Conservation (phyloP, 352 stramenopile species). For the Pythium apleroticum region DNA sequence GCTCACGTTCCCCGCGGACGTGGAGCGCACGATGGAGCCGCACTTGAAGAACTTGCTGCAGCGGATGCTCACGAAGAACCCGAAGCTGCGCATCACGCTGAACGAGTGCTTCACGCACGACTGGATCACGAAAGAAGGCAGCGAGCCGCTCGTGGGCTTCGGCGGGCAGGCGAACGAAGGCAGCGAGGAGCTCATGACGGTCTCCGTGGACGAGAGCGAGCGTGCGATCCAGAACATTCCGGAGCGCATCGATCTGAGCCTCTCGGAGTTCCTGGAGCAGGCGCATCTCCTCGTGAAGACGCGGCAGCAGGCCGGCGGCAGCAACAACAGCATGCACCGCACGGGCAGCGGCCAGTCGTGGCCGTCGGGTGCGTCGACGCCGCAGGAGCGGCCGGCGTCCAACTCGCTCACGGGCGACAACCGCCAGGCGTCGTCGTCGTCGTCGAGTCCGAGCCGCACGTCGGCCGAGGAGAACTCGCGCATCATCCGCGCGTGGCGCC, state of each 20-base stretch:
- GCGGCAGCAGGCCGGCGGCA: slow-evolving; percentile 35
- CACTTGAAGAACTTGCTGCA: slow-evolving; percentile 91
- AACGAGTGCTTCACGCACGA: slow-evolving; percentile 89
- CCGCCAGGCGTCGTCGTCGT: slow-evolving; percentile 35
- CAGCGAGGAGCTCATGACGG: slow-evolving; percentile 54
- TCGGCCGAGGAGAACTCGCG: slow-evolving; percentile 73
- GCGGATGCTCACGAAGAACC: slow-evolving; percentile 91
- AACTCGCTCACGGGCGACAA: slow-evolving; percentile 9
- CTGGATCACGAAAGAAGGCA: slow-evolving; percentile 93
- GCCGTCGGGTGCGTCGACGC: slow-evolving; percentile 9
- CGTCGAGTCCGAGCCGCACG: slow-evolving; percentile 52
- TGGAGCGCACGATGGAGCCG: slow-evolving; percentile 72
- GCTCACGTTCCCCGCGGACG: slow-evolving; percentile 78
- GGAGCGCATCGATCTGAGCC: slow-evolving; percentile 76
- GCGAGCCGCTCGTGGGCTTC: slow-evolving; percentile 62
- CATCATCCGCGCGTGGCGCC: slow-evolving; percentile 81
- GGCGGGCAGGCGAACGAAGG: slow-evolving; percentile 44
- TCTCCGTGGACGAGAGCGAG: slow-evolving; percentile 84
- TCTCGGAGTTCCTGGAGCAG: slow-evolving; percentile 71
- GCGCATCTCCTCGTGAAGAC: slow-evolving; percentile 80
- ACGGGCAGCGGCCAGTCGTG: slow-evolving; percentile 22
- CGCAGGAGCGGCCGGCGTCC: slow-evolving; percentile 9
- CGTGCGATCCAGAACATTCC: slow-evolving; percentile 86
- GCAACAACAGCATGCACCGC: slow-evolving; percentile 19
- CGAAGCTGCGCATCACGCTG: slow-evolving; percentile 72